These are phyloP conservation scores for Tolypocladium tropicale DNA, from an alignment of 2,329 filamentous ascomycete genomes.

Conservation along the genomic window DNA sequence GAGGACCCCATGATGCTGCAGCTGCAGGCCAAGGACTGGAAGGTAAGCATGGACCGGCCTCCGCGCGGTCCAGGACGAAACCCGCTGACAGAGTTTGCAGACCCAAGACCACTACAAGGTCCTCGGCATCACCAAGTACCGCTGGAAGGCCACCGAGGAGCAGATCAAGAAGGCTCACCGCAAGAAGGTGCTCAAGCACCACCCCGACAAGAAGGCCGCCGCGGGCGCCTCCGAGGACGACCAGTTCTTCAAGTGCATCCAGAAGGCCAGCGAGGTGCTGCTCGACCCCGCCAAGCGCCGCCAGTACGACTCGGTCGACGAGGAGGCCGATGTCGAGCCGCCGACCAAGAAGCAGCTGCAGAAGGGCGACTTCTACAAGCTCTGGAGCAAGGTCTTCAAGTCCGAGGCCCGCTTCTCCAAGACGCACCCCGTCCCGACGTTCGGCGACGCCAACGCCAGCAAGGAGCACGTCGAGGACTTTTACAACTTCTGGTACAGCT, in stretches of 20 bases:
- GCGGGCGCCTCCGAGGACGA: conserved; percentile 82
- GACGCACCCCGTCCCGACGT: conserved; percentile 72
- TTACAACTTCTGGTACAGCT: conserved; percentile 99
- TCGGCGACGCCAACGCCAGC: conserved; percentile 74
- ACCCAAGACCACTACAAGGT: conserved; percentile 97
- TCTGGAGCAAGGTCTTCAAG: conserved; percentile 86
- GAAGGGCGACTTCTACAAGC: conserved; percentile 89
- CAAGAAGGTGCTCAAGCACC: conserved; percentile 98
- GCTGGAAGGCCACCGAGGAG: conserved; percentile 86
- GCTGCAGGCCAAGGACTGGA: conserved; percentile 98
- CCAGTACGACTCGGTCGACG: conserved; percentile 95
- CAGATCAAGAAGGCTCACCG: conserved; percentile 98
- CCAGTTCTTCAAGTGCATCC: conserved; percentile 99
- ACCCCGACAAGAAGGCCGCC: conserved; percentile 97
- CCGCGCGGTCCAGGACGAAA: not conserved
- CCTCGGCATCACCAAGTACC: conserved; percentile 84
- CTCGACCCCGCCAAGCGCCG: conserved; percentile 85
- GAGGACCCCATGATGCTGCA: conserved; percentile 90
- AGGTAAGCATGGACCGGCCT: conserved; percentile 48
- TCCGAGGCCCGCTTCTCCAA: conserved; percentile 90
- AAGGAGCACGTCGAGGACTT: conserved; percentile 89
- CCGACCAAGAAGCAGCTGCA: conserved; percentile 83
- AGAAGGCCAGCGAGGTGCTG: conserved; percentile 91
- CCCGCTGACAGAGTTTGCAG: conserved; percentile 28
- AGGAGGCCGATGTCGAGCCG: conserved; percentile 83